These are phyloP conservation scores for Cyathus striatus DNA, from an alignment of 768 basidiomycete species.

Conservation along the genomic window DNA sequence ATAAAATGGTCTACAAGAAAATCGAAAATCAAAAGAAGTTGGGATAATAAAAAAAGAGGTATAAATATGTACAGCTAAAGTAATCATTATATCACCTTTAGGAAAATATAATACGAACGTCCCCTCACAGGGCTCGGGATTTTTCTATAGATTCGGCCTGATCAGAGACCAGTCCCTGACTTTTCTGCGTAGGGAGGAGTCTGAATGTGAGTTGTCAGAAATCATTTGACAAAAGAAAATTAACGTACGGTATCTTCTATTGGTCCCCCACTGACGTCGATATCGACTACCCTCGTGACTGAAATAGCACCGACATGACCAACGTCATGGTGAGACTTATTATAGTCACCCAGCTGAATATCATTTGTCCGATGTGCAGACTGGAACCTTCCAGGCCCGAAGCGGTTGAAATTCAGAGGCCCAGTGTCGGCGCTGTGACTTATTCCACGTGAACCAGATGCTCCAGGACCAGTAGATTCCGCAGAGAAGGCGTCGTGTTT, in stretches of 20 bases:
- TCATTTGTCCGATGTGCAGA: constrained; percentile 6
- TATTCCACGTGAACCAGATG: background rate
- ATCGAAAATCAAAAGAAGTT: no score
- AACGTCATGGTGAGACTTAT: constrained; percentile 9
- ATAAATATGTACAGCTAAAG: no score
- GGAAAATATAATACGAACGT: no score
- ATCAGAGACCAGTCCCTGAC: constrained; percentile 3
- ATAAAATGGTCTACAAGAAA: no score
- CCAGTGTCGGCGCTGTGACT: background rate
- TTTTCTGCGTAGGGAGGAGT: background rate
- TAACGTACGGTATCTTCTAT: constrained; percentile 5
- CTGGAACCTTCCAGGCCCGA: constrained; percentile 1
- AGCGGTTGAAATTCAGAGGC: constrained; percentile 1
- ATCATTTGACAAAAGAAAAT: background rate
- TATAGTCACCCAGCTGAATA: constrained; percentile 14
- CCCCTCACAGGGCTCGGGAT: background rate
- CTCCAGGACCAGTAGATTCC: constrained; percentile 5
- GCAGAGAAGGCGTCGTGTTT: constrained; percentile 22
- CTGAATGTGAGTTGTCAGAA: background rate
- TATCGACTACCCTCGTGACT: constrained; percentile 14
- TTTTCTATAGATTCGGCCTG: background rate
- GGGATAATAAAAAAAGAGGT: no score
- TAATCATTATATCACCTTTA: no score
- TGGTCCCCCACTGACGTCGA: constrained; percentile 11
- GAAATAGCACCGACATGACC: constrained; percentile 11